Evolutionary conservation across 2,329 filamentous ascomycete species (phyloP), one percentile per base, ranked within the genome.

Genomic region (Diaporthe sp.): DNA sequence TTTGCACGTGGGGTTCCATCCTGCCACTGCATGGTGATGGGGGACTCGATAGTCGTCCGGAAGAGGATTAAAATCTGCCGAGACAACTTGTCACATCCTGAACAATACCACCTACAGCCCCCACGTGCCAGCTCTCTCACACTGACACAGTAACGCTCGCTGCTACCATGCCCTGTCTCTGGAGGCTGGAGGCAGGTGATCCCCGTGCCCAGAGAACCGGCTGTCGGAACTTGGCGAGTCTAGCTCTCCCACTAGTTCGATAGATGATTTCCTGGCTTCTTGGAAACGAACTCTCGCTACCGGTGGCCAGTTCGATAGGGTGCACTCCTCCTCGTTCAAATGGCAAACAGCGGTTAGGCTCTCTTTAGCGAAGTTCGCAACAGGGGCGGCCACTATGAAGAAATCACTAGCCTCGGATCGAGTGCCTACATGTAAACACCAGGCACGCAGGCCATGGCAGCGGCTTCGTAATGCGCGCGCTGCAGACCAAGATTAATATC

Each of bases 141-240:
- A 68, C 61, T 25, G 28, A 37, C 44, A 68, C 19, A 9, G 28
- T 51, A 15, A 49, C 62, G 22, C 2, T 46, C 10, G 12, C 17
- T 68, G 19, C 62, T 68, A 68, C 62, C 46, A 10, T 68, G 49
- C 34, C 65, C 6, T 53, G 46, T 25, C 31, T 25, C 34, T 15
- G 39, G 9, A 42, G 31, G 65, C 31, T 31, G 34, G 8, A 34
- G 34, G 34, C 31, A 53, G 46, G 19, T 39, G 65, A 53, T 68
- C 46, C 46, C 46, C 65, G 65, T 68, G 46, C 62, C 31, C 65
- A 68, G 19, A 19, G n/a, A 53, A 53, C 65, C 46, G 65, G 46
- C 19, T 22, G 22, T 68, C 65, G 65, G 65, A 68, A 68, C 46
- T 15, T 53, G 61, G 42, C 65, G 46, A 53, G 31, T 53, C 46